Evolutionary conservation across 306 rosid species (phyloP).

Genomic region (Cicer judaicum): DNA sequence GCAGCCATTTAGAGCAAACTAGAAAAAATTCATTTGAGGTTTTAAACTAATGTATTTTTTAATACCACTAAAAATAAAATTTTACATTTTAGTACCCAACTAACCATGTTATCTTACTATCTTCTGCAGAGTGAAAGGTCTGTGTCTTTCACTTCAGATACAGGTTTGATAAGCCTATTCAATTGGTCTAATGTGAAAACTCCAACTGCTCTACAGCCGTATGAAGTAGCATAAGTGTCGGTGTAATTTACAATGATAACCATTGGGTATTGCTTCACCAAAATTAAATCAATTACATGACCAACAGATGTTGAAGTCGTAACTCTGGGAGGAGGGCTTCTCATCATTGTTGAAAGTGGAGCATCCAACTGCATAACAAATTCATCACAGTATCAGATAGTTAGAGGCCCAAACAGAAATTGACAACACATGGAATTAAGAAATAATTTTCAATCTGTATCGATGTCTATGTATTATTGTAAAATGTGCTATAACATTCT

Average conservation of each 20-base stretch:
- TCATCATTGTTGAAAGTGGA: conserved; percentile 74
- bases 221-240: conserved; percentile 45
- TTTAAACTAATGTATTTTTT: background rate
- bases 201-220: conserved; percentile 68
- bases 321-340: conserved; percentile 74
- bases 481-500: background rate
- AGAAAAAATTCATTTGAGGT: background rate
- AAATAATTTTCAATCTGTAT: background rate
- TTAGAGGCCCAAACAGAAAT: conserved; percentile 8
- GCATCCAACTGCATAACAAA: conserved; percentile 62
- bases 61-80: background rate
- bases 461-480: background rate
- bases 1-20: background rate
- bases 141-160: conserved; percentile 44
- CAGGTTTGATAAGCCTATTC: conserved; percentile 50
- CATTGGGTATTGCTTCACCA: conserved; percentile 62
- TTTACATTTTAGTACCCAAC: conserved; percentile 16
- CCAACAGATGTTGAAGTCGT: conserved; percentile 61
- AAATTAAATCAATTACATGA: conserved; percentile 66
- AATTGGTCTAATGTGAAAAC: conserved; percentile 67
- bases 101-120: conserved; percentile 9
- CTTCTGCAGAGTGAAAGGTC: conserved; percentile 47
- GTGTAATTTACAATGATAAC: conserved; percentile 60
- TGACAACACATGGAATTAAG: background rate
- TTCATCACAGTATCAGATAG: conserved; percentile 10